Evolutionary conservation across 176 grass and related monocot genomes (phyloP).

Genomic region (Aegilops longissima): DNA sequence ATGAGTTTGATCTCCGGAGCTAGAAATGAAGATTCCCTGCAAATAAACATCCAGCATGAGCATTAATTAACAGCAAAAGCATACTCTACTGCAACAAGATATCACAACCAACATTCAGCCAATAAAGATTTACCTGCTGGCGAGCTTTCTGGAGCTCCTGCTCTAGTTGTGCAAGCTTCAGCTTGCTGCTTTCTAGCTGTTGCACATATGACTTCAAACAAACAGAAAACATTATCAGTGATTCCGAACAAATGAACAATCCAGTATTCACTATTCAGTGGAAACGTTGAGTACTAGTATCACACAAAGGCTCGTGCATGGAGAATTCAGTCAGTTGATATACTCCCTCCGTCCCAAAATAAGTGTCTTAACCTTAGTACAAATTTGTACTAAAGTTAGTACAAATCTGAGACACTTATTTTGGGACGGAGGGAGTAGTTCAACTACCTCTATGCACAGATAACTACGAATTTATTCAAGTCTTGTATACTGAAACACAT

Average conservation of each 20-base stretch:
- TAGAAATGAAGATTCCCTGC: slow-evolving; percentile 80
- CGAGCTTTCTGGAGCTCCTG: slow-evolving; percentile 76
- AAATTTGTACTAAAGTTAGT: too few species aligned
- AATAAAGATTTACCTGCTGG: slow-evolving; percentile 52
- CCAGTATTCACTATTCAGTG: background rate
- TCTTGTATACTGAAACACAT: background rate
- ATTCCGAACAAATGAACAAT: slow-evolving; percentile 2
- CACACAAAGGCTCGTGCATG: background rate
- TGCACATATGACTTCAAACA: slow-evolving; percentile 71
- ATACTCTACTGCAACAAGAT: background rate
- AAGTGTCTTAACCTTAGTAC: too few species aligned
- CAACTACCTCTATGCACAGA: background rate
- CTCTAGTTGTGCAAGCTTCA: slow-evolving; percentile 73
- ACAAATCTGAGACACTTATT: too few species aligned
- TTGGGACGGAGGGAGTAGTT: background rate
- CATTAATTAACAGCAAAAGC: slow-evolving; percentile 17
- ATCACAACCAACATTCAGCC: slow-evolving; percentile 4
- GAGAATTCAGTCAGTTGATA: background rate
- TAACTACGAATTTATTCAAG: background rate
- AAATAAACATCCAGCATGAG: slow-evolving; percentile 4
- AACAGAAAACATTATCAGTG: slow-evolving; percentile 17
- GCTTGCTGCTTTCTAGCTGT: slow-evolving; percentile 75
- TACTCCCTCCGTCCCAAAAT: too few species aligned
- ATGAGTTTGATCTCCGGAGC: slow-evolving; percentile 73
- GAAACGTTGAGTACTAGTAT: background rate